Percentiles rank a stretch among this genome's conserved stretches.
Evolutionary conservation across 2,329 filamentous ascomycete species (phyloP).

Genomic region (Phialophora macrospora): DNA sequence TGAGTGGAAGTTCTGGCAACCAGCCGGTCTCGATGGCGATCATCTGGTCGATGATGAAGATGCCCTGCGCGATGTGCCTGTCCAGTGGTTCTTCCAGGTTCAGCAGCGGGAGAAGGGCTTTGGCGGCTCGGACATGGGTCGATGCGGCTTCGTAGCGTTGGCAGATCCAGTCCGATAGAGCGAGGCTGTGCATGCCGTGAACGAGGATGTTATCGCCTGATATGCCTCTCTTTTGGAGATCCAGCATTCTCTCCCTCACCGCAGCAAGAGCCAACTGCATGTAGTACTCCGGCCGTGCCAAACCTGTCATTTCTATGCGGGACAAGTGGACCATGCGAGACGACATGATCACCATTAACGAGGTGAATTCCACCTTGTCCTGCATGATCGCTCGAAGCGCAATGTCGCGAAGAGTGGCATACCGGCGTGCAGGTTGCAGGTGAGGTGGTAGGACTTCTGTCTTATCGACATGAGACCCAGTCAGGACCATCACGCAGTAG

Average conservation of each 20-base stretch:
- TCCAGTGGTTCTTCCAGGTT: constrained; percentile 13
- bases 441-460: constrained; percentile 24
- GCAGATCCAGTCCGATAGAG: constrained; percentile 23
- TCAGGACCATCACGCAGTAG: constrained; percentile 13
- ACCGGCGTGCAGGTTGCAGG: constrained; percentile 23
- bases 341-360: constrained; percentile 23
- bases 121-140: constrained; percentile 20
- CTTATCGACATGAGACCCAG: constrained; percentile 26
- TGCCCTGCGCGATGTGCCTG: constrained; percentile 15
- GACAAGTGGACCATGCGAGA: constrained; percentile 25
- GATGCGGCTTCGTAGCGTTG: constrained; percentile 25
- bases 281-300: constrained; percentile 19
- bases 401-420: constrained; percentile 18
- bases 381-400: constrained; percentile 20
- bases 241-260: constrained; percentile 22
- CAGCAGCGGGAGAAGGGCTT: constrained; percentile 10
- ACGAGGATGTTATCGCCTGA: constrained; percentile 11
- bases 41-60: constrained; percentile 24
- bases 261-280: constrained; percentile 17
- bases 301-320: constrained; percentile 16
- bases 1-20: constrained; percentile 17
- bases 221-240: constrained; percentile 19
- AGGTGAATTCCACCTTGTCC: constrained; percentile 13
- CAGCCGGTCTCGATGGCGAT: constrained; percentile 26
- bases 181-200: constrained; percentile 22